A percentile compares a stretch with the other conserved stretches of the same genome.
phyloP scores from a whole-genome alignment of 2,329 filamentous ascomycete genomes.

The Elsinoe ampelina region DNA sequence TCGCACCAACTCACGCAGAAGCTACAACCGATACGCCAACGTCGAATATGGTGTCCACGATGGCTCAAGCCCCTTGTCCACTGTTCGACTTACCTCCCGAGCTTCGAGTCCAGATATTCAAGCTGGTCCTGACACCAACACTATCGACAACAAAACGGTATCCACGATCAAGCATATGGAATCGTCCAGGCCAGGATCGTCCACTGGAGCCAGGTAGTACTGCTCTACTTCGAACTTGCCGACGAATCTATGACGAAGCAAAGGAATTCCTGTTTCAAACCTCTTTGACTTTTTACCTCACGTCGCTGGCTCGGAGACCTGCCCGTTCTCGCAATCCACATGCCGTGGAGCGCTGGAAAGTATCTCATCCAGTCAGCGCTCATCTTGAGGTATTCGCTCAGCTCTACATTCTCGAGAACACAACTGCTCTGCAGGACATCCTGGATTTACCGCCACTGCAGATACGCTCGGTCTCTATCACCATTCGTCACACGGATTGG shows the following conservation, averaged over 20 bases:
- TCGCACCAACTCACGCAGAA: too few relatives aligned
- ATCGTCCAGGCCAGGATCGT: constrained; percentile 27
- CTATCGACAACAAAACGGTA: constrained; percentile 21
- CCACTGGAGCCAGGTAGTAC: constrained; percentile 19
- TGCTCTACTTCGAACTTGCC: constrained; percentile 28
- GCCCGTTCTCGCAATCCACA: not conserved
- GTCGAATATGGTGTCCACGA: too few relatives aligned
- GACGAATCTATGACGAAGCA: constrained; percentile 29
- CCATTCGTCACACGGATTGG: constrained; percentile 30
- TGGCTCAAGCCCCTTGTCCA: not conserved
- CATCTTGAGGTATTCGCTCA: constrained; percentile 14
- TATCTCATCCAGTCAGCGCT: constrained; percentile 6
- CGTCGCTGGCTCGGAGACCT: constrained; percentile 7
- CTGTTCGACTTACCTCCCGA: constrained; percentile 18
- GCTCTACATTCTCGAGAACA: constrained; percentile 12
- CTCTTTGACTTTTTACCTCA: constrained; percentile 14
- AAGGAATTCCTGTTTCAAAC: constrained; percentile 13
- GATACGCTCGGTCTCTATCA: constrained; percentile 23
- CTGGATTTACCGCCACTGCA: constrained; percentile 18
- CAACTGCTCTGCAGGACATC: constrained; percentile 15
- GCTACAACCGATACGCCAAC: too few relatives aligned
- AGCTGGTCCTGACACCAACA: constrained; percentile 25
- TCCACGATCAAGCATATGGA: constrained; percentile 23
- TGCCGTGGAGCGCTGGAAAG: constrained; percentile 1
- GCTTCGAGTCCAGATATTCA: constrained; percentile 29